Percentiles rank a stretch among this genome's conserved stretches.
phyloP scores from a whole-genome alignment of 73 alveolate genomes.

The Breviolum minutum region DNA sequence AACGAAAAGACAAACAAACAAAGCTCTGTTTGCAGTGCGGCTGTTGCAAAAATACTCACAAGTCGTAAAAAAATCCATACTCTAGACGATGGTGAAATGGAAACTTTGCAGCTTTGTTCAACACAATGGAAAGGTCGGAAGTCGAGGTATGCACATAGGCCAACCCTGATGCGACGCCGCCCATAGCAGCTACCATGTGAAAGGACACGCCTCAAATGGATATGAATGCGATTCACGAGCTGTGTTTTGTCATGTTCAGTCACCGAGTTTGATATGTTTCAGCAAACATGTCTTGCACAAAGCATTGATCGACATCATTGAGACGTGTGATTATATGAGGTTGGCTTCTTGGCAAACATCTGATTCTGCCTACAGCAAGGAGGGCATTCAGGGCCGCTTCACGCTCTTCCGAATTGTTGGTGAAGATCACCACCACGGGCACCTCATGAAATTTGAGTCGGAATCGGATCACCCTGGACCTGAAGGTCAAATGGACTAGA shows the following conservation, averaged over 20 bases:
- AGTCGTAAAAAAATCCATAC: too few relatives aligned
- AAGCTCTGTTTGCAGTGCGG: not conserved
- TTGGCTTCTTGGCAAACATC: not conserved
- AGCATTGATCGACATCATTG: not conserved
- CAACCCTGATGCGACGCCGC: slow-evolving; percentile 34
- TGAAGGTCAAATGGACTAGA: not conserved
- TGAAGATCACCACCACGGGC: slow-evolving; percentile 40
- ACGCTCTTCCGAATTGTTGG: slow-evolving; percentile 1
- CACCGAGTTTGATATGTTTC: not conserved
- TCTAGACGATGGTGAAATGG: too few relatives aligned
- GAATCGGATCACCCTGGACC: not conserved
- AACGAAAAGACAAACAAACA: not conserved
- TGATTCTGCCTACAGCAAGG: slow-evolving; percentile 7
- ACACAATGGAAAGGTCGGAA: not conserved
- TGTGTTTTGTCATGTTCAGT: not conserved
- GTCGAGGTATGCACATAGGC: slow-evolving; percentile 38
- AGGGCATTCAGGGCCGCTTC: not conserved
- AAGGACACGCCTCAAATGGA: not conserved
- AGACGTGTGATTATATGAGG: not conserved
- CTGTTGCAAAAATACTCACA: not conserved
- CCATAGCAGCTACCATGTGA: slow-evolving; percentile 27
- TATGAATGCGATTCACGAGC: not conserved
- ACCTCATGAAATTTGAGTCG: not conserved
- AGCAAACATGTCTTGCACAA: not conserved
- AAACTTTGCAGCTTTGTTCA: too few relatives aligned